phyloP scores from a whole-genome alignment of 2,329 filamentous ascomycete genomes.

The Tothia fuscella region DNA sequence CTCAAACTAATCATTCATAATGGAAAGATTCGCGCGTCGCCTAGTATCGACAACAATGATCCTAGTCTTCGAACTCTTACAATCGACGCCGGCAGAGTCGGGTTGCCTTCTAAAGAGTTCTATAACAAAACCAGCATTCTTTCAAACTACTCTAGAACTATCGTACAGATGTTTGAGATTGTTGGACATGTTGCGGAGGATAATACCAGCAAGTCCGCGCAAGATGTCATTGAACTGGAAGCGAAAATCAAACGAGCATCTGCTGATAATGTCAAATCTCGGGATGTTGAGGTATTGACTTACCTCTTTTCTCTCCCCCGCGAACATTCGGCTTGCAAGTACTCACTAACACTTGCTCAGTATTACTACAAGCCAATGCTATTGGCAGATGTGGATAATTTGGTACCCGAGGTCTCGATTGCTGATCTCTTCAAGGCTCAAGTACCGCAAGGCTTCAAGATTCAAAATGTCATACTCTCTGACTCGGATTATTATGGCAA shows the following conservation, averaged over 20 bases:
- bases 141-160: constrained; percentile 1
- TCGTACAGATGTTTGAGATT: constrained; percentile 4
- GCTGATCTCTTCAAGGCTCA: constrained; percentile 33
- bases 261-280: not conserved
- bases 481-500: constrained; percentile 50
- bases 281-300: no score
- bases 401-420: constrained; percentile 46
- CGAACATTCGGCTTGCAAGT: no score
- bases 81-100: no score
- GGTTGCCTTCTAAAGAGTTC: not conserved
- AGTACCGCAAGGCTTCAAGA: constrained; percentile 31
- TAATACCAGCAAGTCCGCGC: no score
- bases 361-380: not conserved
- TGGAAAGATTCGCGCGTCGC: no score
- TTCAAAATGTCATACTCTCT: constrained; percentile 44
- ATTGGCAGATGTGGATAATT: constrained; percentile 41
- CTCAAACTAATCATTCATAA: no score
- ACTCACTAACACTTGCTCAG: no score
- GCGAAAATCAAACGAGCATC: not conserved
- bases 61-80: no score
- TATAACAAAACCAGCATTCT: constrained; percentile 1
- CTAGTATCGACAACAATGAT: no score
- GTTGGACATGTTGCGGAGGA: not conserved
- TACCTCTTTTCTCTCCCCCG: no score
- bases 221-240: not conserved